Evolutionary conservation across 1,284 basidiomycete species (phyloP), one percentile per base, ranked within the genome.

Genomic region (Ceratobasidium sp.): DNA sequence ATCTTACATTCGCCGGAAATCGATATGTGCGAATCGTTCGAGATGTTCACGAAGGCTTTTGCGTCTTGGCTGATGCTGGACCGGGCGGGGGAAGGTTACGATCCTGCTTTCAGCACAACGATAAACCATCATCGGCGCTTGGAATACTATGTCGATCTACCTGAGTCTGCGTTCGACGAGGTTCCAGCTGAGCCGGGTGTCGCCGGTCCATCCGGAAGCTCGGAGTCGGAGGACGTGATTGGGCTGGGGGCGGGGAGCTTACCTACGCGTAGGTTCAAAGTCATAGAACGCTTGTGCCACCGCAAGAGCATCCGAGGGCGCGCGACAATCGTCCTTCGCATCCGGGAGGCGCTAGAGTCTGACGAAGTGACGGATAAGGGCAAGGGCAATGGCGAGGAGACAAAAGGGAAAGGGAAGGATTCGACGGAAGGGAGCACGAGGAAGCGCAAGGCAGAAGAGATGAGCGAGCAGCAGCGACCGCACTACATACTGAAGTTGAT

Each of bases 401-500:
- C n/a, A 30, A 50, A 41, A 3, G 43, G 8, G 61, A n/a, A 46
- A 21, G 49, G 41, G 18, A 28, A 28, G 26, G 35, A 41, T 14
- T 18, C 28, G 9, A 18, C 7, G 32, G 32, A 16, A 38, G n/a
- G 14, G 14, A n/a, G 54, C 18, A 7, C 41, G 18, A 32, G 21
- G 44, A 62, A 43, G 4, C 59, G 59, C 6, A 38, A 38, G 13
- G 38, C 32, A 3, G 13, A 55, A 16, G 38, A 54, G 23, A 28
- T 47, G 23, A 47, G 52, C n/a, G n/a, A 13, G n/a, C 63, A 35
- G 3, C 9, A 32, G 4, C 23, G 41, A 23, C 26, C 13, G 14
- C 28, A 47, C n/a, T 58, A 70, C 26, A 57, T 59, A 23, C 67
- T 71, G n/a, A 71, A 71, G 41, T 18, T 61, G 30, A 61, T 71